Evolutionary conservation across 2,329 filamentous ascomycete species (phyloP), one percentile per base, ranked within the genome.

Genomic region (Colletotrichum falcatum): DNA sequence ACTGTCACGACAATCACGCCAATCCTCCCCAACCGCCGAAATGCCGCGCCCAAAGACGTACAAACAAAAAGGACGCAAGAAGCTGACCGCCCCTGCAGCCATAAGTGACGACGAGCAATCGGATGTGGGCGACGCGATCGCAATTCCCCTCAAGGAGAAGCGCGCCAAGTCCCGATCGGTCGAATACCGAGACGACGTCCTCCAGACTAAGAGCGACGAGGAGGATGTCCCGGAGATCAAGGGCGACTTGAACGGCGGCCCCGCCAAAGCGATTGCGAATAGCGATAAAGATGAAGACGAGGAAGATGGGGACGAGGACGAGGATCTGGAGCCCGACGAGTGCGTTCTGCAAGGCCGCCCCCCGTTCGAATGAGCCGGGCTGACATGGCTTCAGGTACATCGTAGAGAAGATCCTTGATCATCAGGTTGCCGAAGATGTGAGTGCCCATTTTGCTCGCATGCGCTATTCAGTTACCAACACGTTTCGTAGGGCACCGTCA

Each of bases 401-500:
- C 18, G 92, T 96, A 5, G 92, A 95, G 77, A 87, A 89, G 75
- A 94, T 96, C 74, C 77, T 90, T 55, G 85, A 82, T 39, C 93
- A 95, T 80, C 85, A 87, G 65, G 84, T 91, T 54, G 84, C 87
- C 46, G 83, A 87, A 46, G 82, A 87, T 61, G 89, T 89, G 78
- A 70, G 84, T 76, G 18, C 46, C 26, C 63, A 33, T 23, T 37
- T 12, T 16, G 23, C 39, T 6, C 12, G 14, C 6, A 16, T 20
- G 12, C n/a, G 28, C 49, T 37, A 26, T 42, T 46, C 18, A 55
- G 35, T 62, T 67, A 12, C 70, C 63, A 12, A 68, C 55, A 42
- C 18, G 65, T 26, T 12, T 51, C 11, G 12, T 70, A 89, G 82
- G 87, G 87, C 26, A 78, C 79, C 5, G 76, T 90, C 0, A 85